phyloP scores from a whole-genome alignment of 306 rosid species.

The Castanea sativa region DNA sequence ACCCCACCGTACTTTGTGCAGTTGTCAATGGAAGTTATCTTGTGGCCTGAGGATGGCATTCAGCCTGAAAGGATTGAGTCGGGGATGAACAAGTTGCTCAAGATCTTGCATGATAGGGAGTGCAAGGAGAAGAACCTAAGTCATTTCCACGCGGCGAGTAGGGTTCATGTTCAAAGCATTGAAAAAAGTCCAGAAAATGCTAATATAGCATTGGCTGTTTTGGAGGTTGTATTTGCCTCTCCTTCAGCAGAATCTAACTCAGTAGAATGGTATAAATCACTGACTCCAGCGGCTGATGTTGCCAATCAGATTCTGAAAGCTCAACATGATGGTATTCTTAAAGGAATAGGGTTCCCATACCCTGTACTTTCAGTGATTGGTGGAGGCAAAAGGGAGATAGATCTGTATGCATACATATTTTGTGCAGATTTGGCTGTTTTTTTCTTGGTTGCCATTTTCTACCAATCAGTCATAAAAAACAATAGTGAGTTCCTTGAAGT shows the following conservation, averaged over 20 bases:
- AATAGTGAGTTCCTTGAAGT: slow-evolving; percentile 89
- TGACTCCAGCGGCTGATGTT: slow-evolving; percentile 91
- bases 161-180: slow-evolving; percentile 97
- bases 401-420: slow-evolving; percentile 91
- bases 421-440: slow-evolving; percentile 87
- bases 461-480: slow-evolving; percentile 80
- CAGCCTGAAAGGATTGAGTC: slow-evolving; percentile 95
- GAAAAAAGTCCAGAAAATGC: slow-evolving; percentile 80
- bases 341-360: slow-evolving; percentile 78
- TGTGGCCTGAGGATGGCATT: slow-evolving; percentile 97
- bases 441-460: slow-evolving; percentile 85
- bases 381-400: slow-evolving; percentile 89
- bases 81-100: slow-evolving; percentile 81
- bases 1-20: slow-evolving; percentile 97
- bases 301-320: slow-evolving; percentile 82
- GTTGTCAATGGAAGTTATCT: slow-evolving; percentile 83
- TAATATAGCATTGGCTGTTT: slow-evolving; percentile 64
- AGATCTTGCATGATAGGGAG: slow-evolving; percentile 59
- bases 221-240: slow-evolving; percentile 85
- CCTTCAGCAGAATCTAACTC: slow-evolving; percentile 58
- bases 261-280: slow-evolving; percentile 73
- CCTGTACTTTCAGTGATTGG: slow-evolving; percentile 84
- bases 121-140: slow-evolving; percentile 61
- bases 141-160: slow-evolving; percentile 69
- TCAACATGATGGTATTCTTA: slow-evolving; percentile 51